Conservation (phyloP, 495 filamentous ascomycete species). For the Gamarada debralockiae region DNA sequence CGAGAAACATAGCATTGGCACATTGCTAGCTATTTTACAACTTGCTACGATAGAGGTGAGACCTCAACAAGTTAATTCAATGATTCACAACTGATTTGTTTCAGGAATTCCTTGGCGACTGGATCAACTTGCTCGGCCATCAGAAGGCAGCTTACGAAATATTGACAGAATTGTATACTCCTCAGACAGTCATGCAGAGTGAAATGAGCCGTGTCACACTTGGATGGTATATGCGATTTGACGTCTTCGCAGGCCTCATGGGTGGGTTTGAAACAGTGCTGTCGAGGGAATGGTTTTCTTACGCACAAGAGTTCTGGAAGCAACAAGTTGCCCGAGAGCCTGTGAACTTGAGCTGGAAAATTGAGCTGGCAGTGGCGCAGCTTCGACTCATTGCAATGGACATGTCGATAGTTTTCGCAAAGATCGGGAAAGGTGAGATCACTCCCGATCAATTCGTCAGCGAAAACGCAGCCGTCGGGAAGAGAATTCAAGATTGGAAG, state of each 20-base stretch:
- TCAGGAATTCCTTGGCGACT: conserved; percentile 93
- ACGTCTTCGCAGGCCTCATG: conserved; percentile 78
- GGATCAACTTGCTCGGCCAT: conserved; percentile 87
- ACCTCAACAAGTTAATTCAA: neutral
- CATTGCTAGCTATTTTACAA: conserved; percentile 83
- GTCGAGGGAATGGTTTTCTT: conserved; percentile 75
- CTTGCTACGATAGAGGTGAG: conserved; percentile 90
- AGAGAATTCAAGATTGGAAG: conserved; percentile 52
- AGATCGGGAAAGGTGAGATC: conserved; percentile 57
- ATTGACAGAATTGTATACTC: conserved; percentile 71
- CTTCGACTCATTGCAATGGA: conserved; percentile 75
- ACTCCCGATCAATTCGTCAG: conserved; percentile 58
- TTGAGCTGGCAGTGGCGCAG: conserved; percentile 59
- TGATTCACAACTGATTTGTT: conserved; percentile 4
- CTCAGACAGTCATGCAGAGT: conserved; percentile 68
- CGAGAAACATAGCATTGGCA: conserved; percentile 68
- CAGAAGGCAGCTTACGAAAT: conserved; percentile 86
- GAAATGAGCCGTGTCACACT: conserved; percentile 67
- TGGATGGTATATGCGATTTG: conserved; percentile 86
- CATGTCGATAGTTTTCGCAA: conserved; percentile 75
- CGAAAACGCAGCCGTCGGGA: conserved; percentile 54
- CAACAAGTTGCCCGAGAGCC: conserved; percentile 57
- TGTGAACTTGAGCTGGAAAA: conserved; percentile 57
- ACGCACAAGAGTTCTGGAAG: conserved; percentile 57
- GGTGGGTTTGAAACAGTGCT: conserved; percentile 73